These are phyloP conservation scores for Phialophora tarda DNA, from an alignment of 2,329 filamentous ascomycete species.

Conservation along the genomic window DNA sequence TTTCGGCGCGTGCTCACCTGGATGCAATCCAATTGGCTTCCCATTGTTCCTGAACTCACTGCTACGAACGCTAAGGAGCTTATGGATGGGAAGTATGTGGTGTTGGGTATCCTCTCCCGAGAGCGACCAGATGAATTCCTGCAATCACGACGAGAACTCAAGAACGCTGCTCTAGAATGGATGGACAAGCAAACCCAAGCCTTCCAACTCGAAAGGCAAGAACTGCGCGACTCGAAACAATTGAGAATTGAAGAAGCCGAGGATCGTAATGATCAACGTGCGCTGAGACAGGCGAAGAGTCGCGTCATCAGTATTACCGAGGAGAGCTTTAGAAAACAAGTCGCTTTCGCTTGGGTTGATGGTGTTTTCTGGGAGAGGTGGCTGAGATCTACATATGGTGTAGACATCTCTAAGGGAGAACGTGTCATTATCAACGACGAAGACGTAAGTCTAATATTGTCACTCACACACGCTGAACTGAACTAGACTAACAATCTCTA, in stretches of 20 bases:
- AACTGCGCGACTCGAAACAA: conserved; percentile 92
- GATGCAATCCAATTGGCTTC: conserved; percentile 97
- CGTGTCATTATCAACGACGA: conserved; percentile 96
- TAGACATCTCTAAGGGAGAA: conserved; percentile 84
- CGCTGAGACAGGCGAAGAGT: conserved; percentile 82
- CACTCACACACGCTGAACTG: conserved; percentile 24
- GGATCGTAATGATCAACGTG: conserved; percentile 87
- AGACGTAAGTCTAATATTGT: conserved; percentile 69
- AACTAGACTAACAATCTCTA: conserved; percentile 53
- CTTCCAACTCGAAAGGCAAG: conserved; percentile 91
- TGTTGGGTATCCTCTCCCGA: conserved; percentile 84
- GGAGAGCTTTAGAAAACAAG: conserved; percentile 77
- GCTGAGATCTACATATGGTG: conserved; percentile 92
- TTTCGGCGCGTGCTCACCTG: conserved; percentile 78
- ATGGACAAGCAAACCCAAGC: conserved; percentile 93
- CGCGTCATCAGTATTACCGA: conserved; percentile 91
- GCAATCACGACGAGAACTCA: conserved; percentile 82
- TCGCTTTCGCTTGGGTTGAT: conserved; percentile 96
- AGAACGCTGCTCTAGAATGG: conserved; percentile 95
- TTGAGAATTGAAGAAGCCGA: conserved; percentile 94
- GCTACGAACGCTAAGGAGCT: conserved; percentile 90
- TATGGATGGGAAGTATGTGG: conserved; percentile 94
- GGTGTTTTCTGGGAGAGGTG: conserved; percentile 97
- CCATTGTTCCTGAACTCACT: conserved; percentile 91
- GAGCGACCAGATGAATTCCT: conserved; percentile 79